phyloP scores from a whole-genome alignment of 192 early-diverging fungal genomes.

The Coemansia sp. region DNA sequence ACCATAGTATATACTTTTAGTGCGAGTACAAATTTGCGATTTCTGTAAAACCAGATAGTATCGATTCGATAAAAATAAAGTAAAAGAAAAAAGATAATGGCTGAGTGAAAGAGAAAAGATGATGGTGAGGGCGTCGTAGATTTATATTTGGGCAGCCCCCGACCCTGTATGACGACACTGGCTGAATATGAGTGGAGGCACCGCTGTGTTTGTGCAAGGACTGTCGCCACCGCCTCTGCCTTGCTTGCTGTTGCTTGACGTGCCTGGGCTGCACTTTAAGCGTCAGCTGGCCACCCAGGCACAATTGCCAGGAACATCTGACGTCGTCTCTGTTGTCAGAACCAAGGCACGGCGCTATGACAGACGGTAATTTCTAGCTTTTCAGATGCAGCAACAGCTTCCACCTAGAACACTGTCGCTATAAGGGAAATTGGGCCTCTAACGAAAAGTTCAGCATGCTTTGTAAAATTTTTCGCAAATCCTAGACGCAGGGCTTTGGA shows the following conservation, averaged over 20 bases:
- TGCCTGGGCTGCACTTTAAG: slow-evolving; percentile 5
- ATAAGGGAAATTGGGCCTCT: neutral
- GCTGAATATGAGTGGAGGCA: neutral
- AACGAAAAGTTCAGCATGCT: neutral
- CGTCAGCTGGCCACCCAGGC: neutral
- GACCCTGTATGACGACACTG: slow-evolving; percentile 3
- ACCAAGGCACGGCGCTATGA: neutral
- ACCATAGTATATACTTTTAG: slow-evolving; percentile 5
- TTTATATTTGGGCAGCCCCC: too few species aligned
- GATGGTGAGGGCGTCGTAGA: neutral
- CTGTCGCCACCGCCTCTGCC: neutral
- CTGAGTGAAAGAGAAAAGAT: neutral
- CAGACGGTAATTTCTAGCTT: neutral
- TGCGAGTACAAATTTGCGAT: neutral
- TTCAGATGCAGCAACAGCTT: neutral
- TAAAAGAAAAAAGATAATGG: neutral
- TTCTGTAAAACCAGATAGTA: neutral
- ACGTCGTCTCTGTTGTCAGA: neutral
- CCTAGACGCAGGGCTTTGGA: neutral
- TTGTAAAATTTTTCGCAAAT: neutral
- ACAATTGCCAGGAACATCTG: slow-evolving; percentile 6
- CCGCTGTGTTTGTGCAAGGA: neutral
- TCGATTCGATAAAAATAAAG: neutral
- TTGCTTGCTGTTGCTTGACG: neutral
- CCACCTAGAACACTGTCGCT: neutral